Percentiles rank a stretch among this genome's conserved stretches.
These are phyloP conservation scores for Claviceps lovelessii DNA, from an alignment of 2,329 filamentous ascomycete genomes.

Conservation along the genomic window DNA sequence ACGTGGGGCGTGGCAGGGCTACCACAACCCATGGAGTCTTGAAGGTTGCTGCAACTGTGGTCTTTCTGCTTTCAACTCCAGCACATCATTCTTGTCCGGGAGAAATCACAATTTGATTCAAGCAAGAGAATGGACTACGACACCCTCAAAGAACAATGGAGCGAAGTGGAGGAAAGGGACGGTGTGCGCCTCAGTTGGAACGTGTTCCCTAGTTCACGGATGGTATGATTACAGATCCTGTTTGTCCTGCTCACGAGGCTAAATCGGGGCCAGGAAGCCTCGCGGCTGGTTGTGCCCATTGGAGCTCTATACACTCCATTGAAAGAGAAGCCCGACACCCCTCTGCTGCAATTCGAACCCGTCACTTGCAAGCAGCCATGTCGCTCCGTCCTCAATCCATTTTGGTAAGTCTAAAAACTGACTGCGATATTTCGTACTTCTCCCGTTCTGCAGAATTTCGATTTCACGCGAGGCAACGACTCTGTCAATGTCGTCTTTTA, in stretches of 20 bases:
- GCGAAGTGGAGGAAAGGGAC: slow-evolving; percentile 90
- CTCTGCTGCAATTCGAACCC: slow-evolving; percentile 86
- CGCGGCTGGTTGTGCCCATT: slow-evolving; percentile 86
- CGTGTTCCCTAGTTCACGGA: slow-evolving; percentile 92
- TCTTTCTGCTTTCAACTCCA: not conserved
- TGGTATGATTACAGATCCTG: slow-evolving; percentile 44
- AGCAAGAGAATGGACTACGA: slow-evolving; percentile 67
- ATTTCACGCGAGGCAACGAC: not conserved
- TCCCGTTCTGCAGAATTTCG: not conserved
- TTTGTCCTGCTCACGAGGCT: not conserved
- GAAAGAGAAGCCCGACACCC: slow-evolving; percentile 85
- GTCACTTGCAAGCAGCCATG: slow-evolving; percentile 95
- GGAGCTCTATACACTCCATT: slow-evolving; percentile 89
- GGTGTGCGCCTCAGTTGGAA: slow-evolving; percentile 96
- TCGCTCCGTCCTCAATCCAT: slow-evolving; percentile 89
- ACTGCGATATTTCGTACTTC: not conserved
- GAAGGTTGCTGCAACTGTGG: not conserved
- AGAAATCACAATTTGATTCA: not conserved
- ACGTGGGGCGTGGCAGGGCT: no score
- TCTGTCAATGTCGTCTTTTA: not conserved
- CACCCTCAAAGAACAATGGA: slow-evolving; percentile 87
- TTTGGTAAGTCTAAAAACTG: slow-evolving; percentile 50
- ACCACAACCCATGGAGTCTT: no score
- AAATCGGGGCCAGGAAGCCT: slow-evolving; percentile 56
- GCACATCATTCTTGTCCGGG: not conserved